Evolutionary conservation across 495 filamentous ascomycete genomes (phyloP), one percentile per base, ranked within the genome.

Genomic region (Glarea lozoyensis): DNA sequence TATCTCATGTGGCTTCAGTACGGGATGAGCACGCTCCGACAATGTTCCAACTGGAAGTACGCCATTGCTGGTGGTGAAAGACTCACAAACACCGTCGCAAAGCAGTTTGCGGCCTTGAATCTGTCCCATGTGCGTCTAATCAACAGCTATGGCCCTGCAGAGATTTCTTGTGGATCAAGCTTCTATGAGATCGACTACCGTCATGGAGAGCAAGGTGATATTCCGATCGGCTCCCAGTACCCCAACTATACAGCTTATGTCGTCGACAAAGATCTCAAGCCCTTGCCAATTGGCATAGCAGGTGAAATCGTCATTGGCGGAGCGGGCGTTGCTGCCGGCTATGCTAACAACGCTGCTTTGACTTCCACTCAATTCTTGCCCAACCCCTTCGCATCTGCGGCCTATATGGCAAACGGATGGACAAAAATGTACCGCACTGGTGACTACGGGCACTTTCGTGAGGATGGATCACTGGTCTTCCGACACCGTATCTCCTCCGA

Each of bases 231-330:
- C 3, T 6, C 9, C 4, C 7, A 16, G 7, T 37, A 20, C 3
- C 35, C 35, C 9, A 70, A 70, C 42, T 65, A 65, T 35, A 19
- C 18, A 3, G 32, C 55, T 2, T 69, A 71, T 48, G 53, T 73
- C 23, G 19, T 73, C 5, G 66, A 73, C 37, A 41, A 60, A 11
- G 2, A 66, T 4, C 20, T 58, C 9, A 37, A 55, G 11, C 61
- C 58, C 4, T 2, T 71, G 1, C 64, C 67, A 0, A 25, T 46
- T 10, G 68, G 64, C 7, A 27, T 63, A 2, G 41, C 57, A 1
- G 70, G 69, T 1, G 65, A 75, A 39, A 56, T 73, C 17, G 38
- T 34, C 31, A 53, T 72, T 23, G 63, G 60, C 2, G 70, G 70
- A 16, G 50, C 59, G 1, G 62, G 64, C 9, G 58, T 69, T 0